Conservation (phyloP, 2,329 filamentous ascomycete species). For the Diaporthe sp. region DNA sequence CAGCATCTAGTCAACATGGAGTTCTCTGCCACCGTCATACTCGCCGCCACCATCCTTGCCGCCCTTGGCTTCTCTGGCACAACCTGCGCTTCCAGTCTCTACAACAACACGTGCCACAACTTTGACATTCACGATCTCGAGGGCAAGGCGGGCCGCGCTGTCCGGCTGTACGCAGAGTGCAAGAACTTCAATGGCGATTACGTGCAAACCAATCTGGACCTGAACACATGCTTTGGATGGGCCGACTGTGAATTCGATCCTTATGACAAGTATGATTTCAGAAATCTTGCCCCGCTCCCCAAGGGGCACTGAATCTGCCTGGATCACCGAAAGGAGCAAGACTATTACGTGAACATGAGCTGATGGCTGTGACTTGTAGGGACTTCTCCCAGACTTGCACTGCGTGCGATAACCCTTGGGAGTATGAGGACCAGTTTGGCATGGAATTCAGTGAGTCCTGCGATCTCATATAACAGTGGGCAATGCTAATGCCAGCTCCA, state of each 20-base stretch:
- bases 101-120: not conserved
- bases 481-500: not conserved
- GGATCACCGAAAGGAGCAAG: not conserved
- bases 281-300: not conserved
- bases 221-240: constrained; percentile 10
- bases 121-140: not conserved
- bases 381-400: not conserved
- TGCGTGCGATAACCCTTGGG: not conserved
- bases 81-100: not conserved
- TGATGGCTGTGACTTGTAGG: not conserved
- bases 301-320: not conserved
- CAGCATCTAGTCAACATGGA: not conserved
- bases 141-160: not conserved
- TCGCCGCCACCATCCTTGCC: not conserved
- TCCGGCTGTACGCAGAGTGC: not conserved
- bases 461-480: not conserved
- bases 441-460: not conserved
- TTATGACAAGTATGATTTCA: not conserved
- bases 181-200: not conserved
- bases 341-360: not conserved
- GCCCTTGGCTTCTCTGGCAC: not conserved
- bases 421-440: not conserved
- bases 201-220: not conserved
- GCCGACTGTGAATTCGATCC: not conserved
- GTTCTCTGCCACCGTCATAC: not conserved